These are phyloP conservation scores for Bigelowiella natans DNA, from an alignment of 78 protist species.

Conservation along the genomic window DNA sequence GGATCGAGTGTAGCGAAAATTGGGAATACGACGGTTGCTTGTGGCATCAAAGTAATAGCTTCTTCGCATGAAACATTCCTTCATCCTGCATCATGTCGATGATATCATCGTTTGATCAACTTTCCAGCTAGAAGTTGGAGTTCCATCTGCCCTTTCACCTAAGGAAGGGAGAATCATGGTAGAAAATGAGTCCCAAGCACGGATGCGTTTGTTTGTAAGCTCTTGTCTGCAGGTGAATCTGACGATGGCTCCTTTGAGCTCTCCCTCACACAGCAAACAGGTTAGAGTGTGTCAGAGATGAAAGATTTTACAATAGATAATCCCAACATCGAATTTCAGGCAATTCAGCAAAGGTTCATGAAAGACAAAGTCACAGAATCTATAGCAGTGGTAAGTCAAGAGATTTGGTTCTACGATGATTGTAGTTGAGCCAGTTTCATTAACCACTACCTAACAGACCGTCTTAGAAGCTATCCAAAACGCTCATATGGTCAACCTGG, in stretches of 20 bases:
- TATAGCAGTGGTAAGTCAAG: neutral
- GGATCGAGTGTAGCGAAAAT: neutral
- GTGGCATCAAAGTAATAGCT: neutral
- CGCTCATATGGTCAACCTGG: neutral
- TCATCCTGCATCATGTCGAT: too few species aligned
- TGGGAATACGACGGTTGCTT: neutral
- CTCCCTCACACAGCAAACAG: neutral
- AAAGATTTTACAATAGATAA: neutral
- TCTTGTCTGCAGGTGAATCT: neutral
- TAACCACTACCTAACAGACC: neutral
- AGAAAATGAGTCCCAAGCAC: too few species aligned
- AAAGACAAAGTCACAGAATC: neutral
- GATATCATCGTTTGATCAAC: too few species aligned
- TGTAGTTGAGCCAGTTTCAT: neutral
- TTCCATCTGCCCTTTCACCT: neutral
- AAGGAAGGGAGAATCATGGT: neutral
- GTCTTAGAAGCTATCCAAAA: neutral
- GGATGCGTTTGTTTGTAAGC: too few species aligned
- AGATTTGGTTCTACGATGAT: neutral
- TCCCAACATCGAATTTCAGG: neutral
- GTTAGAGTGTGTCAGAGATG: neutral
- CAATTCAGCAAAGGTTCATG: neutral
- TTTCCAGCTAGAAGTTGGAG: neutral
- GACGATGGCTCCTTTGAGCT: neutral
- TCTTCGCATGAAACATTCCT: neutral